phyloP scores from a whole-genome alignment of 345 rosid species.

The Eucalyptus regnans region DNA sequence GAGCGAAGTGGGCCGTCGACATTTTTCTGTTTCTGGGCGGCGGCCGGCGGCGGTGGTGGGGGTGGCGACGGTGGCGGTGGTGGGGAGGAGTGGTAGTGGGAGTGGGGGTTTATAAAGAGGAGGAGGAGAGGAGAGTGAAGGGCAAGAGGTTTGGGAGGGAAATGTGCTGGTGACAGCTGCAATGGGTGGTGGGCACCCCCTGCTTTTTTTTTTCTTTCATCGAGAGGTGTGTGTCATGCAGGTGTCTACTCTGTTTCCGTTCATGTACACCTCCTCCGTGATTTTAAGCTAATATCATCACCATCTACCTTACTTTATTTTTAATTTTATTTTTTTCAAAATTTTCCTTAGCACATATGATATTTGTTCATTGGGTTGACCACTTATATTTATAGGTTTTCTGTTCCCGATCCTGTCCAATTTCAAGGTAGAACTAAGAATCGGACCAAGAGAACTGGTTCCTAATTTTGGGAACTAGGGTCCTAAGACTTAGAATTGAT shows the following conservation, averaged over 20 bases:
- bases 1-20: not conserved
- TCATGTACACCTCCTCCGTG: not conserved
- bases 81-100: not conserved
- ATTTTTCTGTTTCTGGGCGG: not conserved
- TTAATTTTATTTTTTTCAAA: not conserved
- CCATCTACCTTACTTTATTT: not conserved
- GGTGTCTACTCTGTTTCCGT: not conserved
- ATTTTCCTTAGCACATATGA: not conserved
- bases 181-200: not conserved
- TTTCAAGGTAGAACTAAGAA: no score
- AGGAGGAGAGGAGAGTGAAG: not conserved
- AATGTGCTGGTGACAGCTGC: slow-evolving; percentile 77
- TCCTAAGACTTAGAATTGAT: no score
- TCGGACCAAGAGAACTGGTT: rapidly evolving
- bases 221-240: not conserved
- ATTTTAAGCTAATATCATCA: not conserved
- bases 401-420: rapidly evolving
- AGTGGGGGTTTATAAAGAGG: not conserved
- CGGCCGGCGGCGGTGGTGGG: not conserved
- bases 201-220: not conserved
- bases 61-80: slow-evolving; percentile 5
- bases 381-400: not conserved
- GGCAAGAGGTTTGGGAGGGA: slow-evolving; percentile 17
- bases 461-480: no score
- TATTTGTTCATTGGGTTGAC: not conserved